Evolutionary conservation across 331 rosid species (phyloP).

Genomic region (Acacia pycnantha): DNA sequence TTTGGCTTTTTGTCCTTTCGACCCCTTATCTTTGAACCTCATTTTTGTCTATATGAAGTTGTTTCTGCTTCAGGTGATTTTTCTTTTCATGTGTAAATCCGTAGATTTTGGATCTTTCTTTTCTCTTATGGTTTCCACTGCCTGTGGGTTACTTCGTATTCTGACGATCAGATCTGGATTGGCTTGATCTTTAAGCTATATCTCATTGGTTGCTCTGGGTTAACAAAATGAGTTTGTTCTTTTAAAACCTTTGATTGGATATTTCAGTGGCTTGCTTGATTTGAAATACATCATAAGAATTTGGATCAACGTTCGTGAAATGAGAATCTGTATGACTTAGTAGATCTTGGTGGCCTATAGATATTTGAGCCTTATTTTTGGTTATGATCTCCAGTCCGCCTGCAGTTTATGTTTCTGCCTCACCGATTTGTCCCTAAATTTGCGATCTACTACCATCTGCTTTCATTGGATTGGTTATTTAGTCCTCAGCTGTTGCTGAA

Average conservation of each 20-base stretch:
- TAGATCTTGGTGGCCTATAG: background rate
- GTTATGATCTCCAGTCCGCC: background rate
- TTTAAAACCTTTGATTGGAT: background rate
- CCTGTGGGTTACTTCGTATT: background rate
- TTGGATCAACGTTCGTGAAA: background rate
- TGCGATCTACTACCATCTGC: background rate
- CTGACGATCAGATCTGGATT: background rate
- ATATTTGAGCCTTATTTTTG: background rate
- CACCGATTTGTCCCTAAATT: background rate
- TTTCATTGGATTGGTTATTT: background rate
- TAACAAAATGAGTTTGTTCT: background rate
- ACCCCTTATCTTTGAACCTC: background rate
- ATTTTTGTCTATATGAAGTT: background rate
- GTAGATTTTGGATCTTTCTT: background rate
- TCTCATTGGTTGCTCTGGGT: background rate
- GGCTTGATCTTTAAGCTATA: conserved; percentile 17
- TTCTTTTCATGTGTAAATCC: background rate
- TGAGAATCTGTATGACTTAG: background rate
- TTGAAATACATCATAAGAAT: background rate
- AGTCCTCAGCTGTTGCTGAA: background rate
- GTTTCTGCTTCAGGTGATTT: background rate
- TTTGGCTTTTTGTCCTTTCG: background rate
- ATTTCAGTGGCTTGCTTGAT: background rate
- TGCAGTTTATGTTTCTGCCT: background rate
- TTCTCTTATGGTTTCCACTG: background rate